Conservation (phyloP, 2,329 filamentous ascomycete species). For the Fusarium nematophilum region DNA sequence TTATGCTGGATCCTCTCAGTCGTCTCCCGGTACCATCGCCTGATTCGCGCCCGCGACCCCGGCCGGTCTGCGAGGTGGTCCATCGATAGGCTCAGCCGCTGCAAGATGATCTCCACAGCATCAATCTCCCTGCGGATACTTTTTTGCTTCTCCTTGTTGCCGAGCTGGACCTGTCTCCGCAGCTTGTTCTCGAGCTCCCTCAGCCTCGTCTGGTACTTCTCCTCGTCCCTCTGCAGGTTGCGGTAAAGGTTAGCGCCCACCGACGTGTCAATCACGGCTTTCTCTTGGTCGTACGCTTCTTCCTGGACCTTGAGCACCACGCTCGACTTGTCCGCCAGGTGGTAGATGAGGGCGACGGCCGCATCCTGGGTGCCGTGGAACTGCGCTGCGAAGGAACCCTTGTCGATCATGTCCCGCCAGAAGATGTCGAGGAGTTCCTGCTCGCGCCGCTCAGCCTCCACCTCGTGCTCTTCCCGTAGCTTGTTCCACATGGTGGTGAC, state of each 20-base stretch:
- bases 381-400: constrained; percentile 10
- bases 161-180: background rate
- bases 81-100: background rate
- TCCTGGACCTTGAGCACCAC: no score
- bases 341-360: constrained; percentile 1
- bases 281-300: no score
- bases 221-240: no score
- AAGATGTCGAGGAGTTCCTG: constrained; percentile 11
- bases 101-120: background rate
- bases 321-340: no score
- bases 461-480: background rate
- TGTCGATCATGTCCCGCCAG: constrained; percentile 17
- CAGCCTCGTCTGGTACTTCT: no score
- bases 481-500: no score
- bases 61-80: background rate
- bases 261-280: no score
- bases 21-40: background rate
- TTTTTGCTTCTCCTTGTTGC: constrained; percentile 2
- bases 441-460: background rate
- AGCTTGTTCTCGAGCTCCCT: no score
- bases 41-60: background rate
- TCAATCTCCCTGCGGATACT: background rate
- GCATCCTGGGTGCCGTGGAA: constrained; percentile 13
- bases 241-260: no score
- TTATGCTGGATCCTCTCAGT: background rate